Conservation (phyloP, 1,284 basidiomycete species). For the Pseudozyma hubeiensis region DNA sequence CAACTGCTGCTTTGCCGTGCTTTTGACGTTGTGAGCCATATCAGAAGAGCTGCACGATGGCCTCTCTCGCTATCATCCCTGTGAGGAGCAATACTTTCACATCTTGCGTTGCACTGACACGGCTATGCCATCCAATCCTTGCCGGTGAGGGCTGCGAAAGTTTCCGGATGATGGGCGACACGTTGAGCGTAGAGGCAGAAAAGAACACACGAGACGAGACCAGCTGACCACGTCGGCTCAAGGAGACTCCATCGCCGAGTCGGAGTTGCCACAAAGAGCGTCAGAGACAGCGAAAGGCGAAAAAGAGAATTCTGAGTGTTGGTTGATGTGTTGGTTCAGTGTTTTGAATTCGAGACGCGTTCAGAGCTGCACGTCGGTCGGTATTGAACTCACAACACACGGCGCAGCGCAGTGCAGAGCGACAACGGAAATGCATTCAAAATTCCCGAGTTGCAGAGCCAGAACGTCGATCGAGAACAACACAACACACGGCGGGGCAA, state of each 20-base stretch:
- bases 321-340: conserved; percentile 11
- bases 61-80: not conserved
- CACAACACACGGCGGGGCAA: not conserved
- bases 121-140: not conserved
- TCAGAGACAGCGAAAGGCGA: not conserved
- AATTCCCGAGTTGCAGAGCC: conserved; percentile 30
- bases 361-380: conserved; percentile 41
- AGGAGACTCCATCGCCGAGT: conserved; percentile 42
- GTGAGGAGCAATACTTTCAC: not conserved
- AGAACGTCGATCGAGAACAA: not conserved
- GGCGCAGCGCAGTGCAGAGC: not conserved
- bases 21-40: not conserved
- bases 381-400: conserved; percentile 8
- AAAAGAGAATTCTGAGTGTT: conserved; percentile 1
- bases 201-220: not conserved
- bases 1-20: not conserved
- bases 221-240: conserved; percentile 16
- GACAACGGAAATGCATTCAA: conserved; percentile 11
- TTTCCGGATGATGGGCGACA: not conserved
- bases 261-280: conserved; percentile 20
- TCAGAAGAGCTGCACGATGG: not conserved
- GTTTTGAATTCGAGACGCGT: conserved; percentile 11
- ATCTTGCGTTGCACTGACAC: not conserved
- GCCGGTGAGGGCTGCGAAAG: not conserved
- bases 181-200: not conserved